A percentile compares a stretch with the other conserved stretches of the same genome.
These are phyloP conservation scores for Cucurbita moschata DNA, from an alignment of 306 rosid genomes.

Conservation along the genomic window DNA sequence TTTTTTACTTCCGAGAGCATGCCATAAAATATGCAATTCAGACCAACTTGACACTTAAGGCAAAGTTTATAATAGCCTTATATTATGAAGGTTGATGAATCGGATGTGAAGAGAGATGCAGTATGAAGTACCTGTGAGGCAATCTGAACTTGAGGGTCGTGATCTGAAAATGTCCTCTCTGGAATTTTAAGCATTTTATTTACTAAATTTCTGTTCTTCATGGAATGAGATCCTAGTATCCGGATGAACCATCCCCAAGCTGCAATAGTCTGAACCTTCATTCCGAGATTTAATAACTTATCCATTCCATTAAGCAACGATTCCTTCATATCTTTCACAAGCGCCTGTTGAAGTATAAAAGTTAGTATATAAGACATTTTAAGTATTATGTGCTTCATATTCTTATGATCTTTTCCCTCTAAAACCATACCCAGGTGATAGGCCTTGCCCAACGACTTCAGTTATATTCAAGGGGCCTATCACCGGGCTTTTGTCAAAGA, in stretches of 20 bases:
- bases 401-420: background rate
- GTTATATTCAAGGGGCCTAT: background rate
- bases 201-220: constrained; percentile 47
- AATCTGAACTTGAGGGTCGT: constrained; percentile 64
- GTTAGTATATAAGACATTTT: background rate
- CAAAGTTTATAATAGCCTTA: too few relatives aligned
- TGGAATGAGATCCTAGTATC: constrained; percentile 52
- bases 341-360: constrained; percentile 22
- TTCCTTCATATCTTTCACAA: constrained; percentile 58
- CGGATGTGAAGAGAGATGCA: too few relatives aligned
- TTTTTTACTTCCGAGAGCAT: background rate
- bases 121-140: constrained; percentile 55
- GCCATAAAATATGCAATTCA: background rate
- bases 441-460: background rate
- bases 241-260: constrained; percentile 91
- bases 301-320: constrained; percentile 47
- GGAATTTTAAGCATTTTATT: constrained; percentile 77
- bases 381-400: background rate
- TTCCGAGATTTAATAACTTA: constrained; percentile 40
- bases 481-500: background rate
- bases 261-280: constrained; percentile 53
- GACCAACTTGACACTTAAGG: background rate
- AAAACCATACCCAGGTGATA: background rate
- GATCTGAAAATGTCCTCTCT: constrained; percentile 63
- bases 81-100: too few relatives aligned